Evolutionary conservation across 2,329 filamentous ascomycete species (phyloP).

Genomic region (Aspergillus sp.): DNA sequence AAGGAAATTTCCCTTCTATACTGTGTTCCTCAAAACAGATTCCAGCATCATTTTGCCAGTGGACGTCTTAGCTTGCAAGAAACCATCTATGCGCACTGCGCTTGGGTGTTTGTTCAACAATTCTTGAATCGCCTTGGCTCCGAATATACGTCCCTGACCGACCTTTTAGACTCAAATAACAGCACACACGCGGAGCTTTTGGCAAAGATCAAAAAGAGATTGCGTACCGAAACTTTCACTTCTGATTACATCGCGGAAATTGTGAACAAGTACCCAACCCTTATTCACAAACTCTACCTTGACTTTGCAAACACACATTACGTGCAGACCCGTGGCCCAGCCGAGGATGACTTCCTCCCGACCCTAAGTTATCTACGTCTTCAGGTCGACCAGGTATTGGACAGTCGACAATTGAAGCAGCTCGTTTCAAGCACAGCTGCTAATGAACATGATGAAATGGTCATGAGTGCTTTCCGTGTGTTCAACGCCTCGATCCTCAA

Average conservation of each 20-base stretch:
- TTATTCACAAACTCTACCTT: slow-evolving; percentile 85
- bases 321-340: slow-evolving; percentile 61
- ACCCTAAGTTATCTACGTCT: slow-evolving; percentile 67
- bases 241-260: slow-evolving; percentile 98
- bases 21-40: slow-evolving; percentile 96
- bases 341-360: slow-evolving; percentile 68
- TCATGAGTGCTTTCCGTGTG: slow-evolving; percentile 92
- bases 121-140: slow-evolving; percentile 93
- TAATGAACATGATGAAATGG: slow-evolving; percentile 97
- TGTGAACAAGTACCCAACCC: slow-evolving; percentile 82
- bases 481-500: slow-evolving; percentile 94
- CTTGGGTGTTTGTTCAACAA: slow-evolving; percentile 97
- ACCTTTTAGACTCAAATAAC: slow-evolving; percentile 77
- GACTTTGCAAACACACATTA: slow-evolving; percentile 88
- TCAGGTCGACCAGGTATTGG: slow-evolving; percentile 71
- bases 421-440: slow-evolving; percentile 75
- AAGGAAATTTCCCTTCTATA: slow-evolving; percentile 97
- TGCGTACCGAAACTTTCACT: slow-evolving; percentile 95
- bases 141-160: slow-evolving; percentile 84
- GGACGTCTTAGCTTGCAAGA: slow-evolving; percentile 90
- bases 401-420: slow-evolving; percentile 70
- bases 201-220: slow-evolving; percentile 89
- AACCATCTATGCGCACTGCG: slow-evolving; percentile 94
- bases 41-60: slow-evolving; percentile 83
- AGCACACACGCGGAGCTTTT: slow-evolving; percentile 83